A percentile compares a stretch with the other conserved stretches of the same genome.
These are phyloP conservation scores for Triadica sebifera DNA, from an alignment of 345 rosid species.

Conservation along the genomic window DNA sequence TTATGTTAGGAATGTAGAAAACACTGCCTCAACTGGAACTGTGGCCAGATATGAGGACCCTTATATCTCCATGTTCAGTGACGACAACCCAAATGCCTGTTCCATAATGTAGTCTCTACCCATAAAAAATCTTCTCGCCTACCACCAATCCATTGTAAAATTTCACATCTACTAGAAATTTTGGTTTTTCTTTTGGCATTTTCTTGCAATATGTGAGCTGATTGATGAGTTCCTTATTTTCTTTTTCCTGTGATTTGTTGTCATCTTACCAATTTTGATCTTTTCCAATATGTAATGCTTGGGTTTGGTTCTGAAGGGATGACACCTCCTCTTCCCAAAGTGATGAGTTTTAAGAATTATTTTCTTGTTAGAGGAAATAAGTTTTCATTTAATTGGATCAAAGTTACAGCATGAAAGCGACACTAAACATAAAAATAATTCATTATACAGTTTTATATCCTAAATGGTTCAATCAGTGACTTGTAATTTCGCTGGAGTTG, in stretches of 20 bases:
- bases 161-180: conserved; percentile 7
- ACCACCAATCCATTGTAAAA: conserved; percentile 12
- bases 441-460: neutral
- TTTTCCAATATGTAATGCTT: no score
- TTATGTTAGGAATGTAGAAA: conserved; percentile 71
- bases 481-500: conserved; percentile 25
- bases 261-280: no score
- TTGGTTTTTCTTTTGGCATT: no score
- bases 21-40: conserved; percentile 31
- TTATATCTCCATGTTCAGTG: conserved; percentile 62
- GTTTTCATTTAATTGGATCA: neutral
- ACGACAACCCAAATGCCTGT: conserved; percentile 95
- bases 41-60: conserved; percentile 56
- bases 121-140: neutral
- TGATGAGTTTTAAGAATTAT: no score
- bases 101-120: conserved; percentile 54
- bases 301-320: no score
- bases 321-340: no score
- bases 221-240: no score
- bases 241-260: no score
- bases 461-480: conserved; percentile 14
- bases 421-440: neutral
- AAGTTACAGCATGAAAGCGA: neutral
- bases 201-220: no score
- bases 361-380: no score